Conservation (phyloP, 176 grass and related monocot species). For the Zea mays region Zm-B73-REFERENCE-NAM-5.0 NC_050096.1:64568001-64568500, state of each 20-base stretch:
- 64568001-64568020: slow-evolving; percentile 7
- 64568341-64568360: slow-evolving; percentile 38
- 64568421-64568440: slow-evolving; percentile 45
- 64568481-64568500: slow-evolving; percentile 44
- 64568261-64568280: background rate
- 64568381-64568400: slow-evolving; percentile 58
- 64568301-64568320: background rate
- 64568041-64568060: slow-evolving; percentile 43
- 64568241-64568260: background rate
- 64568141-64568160: background rate
- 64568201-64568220: slow-evolving; percentile 26
- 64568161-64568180: background rate
- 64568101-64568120: slow-evolving; percentile 61
- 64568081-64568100: slow-evolving; percentile 31
- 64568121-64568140: slow-evolving; percentile 14
- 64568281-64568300: background rate
- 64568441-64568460: slow-evolving; percentile 48
- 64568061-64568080: slow-evolving; percentile 2
- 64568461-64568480: slow-evolving; percentile 55
- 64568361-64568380: slow-evolving; percentile 42
- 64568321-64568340: background rate
- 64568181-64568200: slow-evolving; percentile 29
- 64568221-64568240: slow-evolving; percentile 34
- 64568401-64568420: slow-evolving; percentile 30
- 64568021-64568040: background rate